A percentile compares a stretch with the other conserved stretches of the same genome.
phyloP scores from a whole-genome alignment of 1,139 yeast species.

The Spencermartinsiella ligniputridi region DNA sequence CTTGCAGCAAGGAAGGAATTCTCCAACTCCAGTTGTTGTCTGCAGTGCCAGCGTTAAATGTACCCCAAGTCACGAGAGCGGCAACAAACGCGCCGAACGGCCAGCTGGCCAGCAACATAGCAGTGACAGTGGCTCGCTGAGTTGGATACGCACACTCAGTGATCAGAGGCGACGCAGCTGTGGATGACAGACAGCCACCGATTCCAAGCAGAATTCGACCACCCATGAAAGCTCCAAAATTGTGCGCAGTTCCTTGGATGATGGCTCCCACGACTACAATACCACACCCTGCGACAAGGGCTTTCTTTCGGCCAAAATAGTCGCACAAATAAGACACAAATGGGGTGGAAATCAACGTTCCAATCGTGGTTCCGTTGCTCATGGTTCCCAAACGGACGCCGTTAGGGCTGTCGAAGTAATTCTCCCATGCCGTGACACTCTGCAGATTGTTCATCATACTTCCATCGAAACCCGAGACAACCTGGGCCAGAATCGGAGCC shows the following conservation, averaged over 20 bases:
- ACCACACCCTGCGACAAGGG: conserved; percentile 39
- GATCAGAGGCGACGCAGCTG: conserved; percentile 41
- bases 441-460: conserved; percentile 50
- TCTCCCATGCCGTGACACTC: conserved; percentile 38
- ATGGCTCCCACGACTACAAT: conserved; percentile 44
- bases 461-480: conserved; percentile 48
- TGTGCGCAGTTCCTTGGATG: conserved; percentile 40
- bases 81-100: conserved; percentile 52
- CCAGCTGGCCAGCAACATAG: conserved; percentile 47
- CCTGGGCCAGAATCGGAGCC: conserved; percentile 14
- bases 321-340: conserved; percentile 40
- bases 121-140: conserved; percentile 44
- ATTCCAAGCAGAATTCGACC: conserved; percentile 48
- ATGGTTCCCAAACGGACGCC: conserved; percentile 46
- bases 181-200: conserved; percentile 43
- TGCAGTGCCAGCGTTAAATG: conserved; percentile 23
- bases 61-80: conserved; percentile 51
- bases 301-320: conserved; percentile 43
- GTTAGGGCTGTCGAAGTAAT: conserved; percentile 38
- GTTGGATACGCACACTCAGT: conserved; percentile 38
- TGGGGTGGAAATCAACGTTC: conserved; percentile 30
- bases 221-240: conserved; percentile 43
- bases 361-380: conserved; percentile 50
- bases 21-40: conserved; percentile 40
- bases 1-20: conserved; percentile 41